A percentile compares a stretch with the other conserved stretches of the same genome.
Evolutionary conservation across 768 basidiomycete genomes (phyloP).

Genomic region (Pleurotus pulmonarius): DNA sequence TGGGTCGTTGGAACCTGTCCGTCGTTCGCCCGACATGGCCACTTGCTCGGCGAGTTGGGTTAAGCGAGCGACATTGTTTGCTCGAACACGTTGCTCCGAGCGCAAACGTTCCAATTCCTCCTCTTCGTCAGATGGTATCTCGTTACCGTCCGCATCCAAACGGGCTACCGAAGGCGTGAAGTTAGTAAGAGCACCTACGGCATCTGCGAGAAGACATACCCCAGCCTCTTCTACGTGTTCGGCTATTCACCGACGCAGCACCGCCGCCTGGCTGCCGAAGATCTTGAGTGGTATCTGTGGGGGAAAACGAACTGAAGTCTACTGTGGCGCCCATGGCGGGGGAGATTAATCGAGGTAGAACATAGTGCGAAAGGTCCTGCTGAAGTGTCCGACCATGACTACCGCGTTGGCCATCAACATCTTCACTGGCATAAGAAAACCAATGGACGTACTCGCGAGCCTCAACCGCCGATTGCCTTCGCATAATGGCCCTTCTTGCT

Average conservation of each 20-base stretch:
- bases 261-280: neutral
- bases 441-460: slow-evolving; percentile 37
- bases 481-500: slow-evolving; percentile 30
- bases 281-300: neutral
- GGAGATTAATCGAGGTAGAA: neutral
- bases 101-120: slow-evolving; percentile 54
- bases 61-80: slow-evolving; percentile 6
- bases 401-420: neutral
- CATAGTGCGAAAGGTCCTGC: neutral
- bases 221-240: slow-evolving; percentile 39
- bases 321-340: neutral
- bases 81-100: slow-evolving; percentile 41
- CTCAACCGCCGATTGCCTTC: slow-evolving; percentile 28
- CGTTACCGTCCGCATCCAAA: slow-evolving; percentile 58
- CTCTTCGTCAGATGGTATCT: slow-evolving; percentile 60
- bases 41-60: neutral
- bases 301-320: neutral
- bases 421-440: slow-evolving; percentile 16
- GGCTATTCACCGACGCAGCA: neutral
- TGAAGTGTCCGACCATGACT: neutral
- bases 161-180: slow-evolving; percentile 27
- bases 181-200: neutral
- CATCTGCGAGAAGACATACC: slow-evolving; percentile 25
- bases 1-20: neutral
- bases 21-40: neutral